Base-by-base conservation (phyloP, 1,139 yeast species). In the Candida sojae region DNA sequence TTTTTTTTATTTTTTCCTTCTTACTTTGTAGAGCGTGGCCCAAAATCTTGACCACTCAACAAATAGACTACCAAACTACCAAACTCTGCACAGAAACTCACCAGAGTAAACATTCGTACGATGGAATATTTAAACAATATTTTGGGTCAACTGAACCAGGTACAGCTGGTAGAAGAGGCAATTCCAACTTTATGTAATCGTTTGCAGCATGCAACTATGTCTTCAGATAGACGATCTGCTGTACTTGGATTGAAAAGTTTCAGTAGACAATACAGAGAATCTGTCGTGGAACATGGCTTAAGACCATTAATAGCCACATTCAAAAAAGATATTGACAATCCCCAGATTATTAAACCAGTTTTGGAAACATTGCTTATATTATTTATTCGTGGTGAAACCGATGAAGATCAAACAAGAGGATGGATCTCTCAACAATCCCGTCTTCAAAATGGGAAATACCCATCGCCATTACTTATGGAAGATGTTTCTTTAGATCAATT, bases 201-300 rank as follows among this genome's bases (percentile, higher is more conserved):
- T 44, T 79, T 93, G 47, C 84, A 85, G 48, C 92, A 93, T 68
- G 85, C 98, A 5, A 86, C 88, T 1, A 68, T 88, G 56, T 75
- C 95, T 2, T 84, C 89, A 37, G 99, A 95, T 66, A 76, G 98
- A 54, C 73, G 96, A 47, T 93, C 97, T 1, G 98, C 99, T 0
- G 88, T 93, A 3, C 74, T 93, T 43, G 95, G 96, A 0, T 73
- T 95, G 55, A 92, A 93, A 63, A 90, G 96, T 43, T 92, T 92
- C 63, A 84, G 96, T 53, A 75, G 98, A 50, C 92, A 90, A 60
- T 90, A 87, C 64, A 74, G 99, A 56, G 99, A 95, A 64, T 71
- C 85, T 3, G 98, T 95, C 3, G 91, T 93, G 43, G 96, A 96
- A 39, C 83, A 87, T 53, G 98, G 96, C 1, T 72, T 93, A 39